Conservation (phyloP, 2,329 filamentous ascomycete genomes). For the Pyricularia sp. region DNA sequence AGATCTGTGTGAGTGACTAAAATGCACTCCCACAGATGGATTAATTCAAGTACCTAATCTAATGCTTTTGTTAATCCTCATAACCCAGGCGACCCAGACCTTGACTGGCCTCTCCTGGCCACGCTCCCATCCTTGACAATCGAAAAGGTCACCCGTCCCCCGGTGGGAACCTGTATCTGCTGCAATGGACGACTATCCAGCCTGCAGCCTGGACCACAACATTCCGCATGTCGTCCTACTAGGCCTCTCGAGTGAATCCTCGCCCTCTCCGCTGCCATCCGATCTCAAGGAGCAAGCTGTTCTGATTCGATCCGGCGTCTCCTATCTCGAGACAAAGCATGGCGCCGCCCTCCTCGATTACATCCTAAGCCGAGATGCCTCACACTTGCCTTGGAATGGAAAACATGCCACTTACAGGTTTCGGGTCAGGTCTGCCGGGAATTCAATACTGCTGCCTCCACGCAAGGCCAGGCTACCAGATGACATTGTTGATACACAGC, state of each 20-base stretch:
- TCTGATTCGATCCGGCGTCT: constrained; percentile 61
- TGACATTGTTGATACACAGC: constrained; percentile 35
- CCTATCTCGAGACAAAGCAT: constrained; percentile 54
- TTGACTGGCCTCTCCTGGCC: background rate
- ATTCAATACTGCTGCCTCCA: constrained; percentile 50
- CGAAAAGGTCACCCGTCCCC: background rate
- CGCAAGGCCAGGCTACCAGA: constrained; percentile 45
- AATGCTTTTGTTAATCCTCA: background rate
- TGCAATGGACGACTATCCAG: constrained; percentile 69
- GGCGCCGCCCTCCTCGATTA: constrained; percentile 56
- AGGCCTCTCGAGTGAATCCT: constrained; percentile 46
- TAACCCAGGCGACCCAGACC: background rate
- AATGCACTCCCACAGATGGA: background rate
- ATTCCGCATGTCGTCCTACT: constrained; percentile 76
- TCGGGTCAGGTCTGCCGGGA: constrained; percentile 64
- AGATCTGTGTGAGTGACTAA: background rate
- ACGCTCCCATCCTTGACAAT: background rate
- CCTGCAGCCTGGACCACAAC: constrained; percentile 76
- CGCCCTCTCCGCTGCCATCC: constrained; percentile 33
- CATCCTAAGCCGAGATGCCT: constrained; percentile 57
- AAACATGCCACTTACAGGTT: constrained; percentile 40
- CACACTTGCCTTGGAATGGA: constrained; percentile 56
- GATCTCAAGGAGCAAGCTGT: constrained; percentile 49
- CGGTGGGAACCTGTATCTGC: background rate
- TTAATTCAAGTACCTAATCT: background rate